Conservation (phyloP, 345 rosid genomes). For the Lepidium africanum region DNA sequence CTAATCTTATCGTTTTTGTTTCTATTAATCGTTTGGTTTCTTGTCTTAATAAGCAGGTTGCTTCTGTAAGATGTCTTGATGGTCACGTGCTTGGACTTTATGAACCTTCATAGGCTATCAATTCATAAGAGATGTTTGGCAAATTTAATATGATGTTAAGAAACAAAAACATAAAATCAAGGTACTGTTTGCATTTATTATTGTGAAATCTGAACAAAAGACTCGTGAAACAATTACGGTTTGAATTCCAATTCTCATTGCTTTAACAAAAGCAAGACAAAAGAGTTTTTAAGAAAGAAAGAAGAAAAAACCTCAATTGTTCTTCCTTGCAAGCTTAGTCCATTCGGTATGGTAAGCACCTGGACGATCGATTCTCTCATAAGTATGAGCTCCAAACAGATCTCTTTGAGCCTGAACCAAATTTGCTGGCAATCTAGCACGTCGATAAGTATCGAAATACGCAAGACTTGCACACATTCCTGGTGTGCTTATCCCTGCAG, state of each 20-base stretch:
- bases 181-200: slow-evolving; percentile 3
- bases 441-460: slow-evolving; percentile 90
- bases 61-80: slow-evolving; percentile 73
- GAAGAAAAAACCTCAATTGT: slow-evolving; percentile 31
- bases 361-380: slow-evolving; percentile 78
- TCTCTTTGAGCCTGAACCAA: slow-evolving; percentile 99
- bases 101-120: slow-evolving; percentile 36
- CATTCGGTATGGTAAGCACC: slow-evolving; percentile 86
- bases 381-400: slow-evolving; percentile 94
- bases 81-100: slow-evolving; percentile 78
- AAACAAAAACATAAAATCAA: not conserved
- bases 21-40: not conserved
- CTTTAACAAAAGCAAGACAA: not conserved
- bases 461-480: slow-evolving; percentile 98
- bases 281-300: not conserved
- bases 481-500: slow-evolving; percentile 90
- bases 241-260: not conserved
- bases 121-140: not conserved
- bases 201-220: slow-evolving; percentile 20
- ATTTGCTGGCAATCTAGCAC: slow-evolving; percentile 81
- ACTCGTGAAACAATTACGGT: slow-evolving; percentile 13
- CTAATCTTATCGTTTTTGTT: not conserved
- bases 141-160: not conserved
- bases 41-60: slow-evolving; percentile 44
- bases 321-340: slow-evolving; percentile 76